Base-by-base conservation (phyloP, 306 rosid genomes). In the Quercus glauca region DNA sequence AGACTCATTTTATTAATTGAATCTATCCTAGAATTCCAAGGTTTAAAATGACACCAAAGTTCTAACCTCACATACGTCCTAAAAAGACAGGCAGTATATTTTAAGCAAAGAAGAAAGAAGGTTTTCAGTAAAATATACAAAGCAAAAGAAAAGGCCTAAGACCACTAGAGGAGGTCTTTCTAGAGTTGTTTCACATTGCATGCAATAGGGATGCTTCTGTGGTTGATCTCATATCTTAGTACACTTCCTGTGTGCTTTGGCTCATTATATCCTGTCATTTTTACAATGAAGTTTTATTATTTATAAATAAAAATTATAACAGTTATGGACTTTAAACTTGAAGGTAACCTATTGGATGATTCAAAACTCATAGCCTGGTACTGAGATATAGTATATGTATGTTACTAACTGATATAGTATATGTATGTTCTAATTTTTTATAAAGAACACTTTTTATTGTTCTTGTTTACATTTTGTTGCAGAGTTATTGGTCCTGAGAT, bases 401-500 rank as follows among this genome's bases (percentile, higher is more conserved):
- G 29, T 63, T 29, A 28, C 69, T 63, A 67, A 67, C 18, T 20
- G 10, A 67, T 61, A 15, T 58, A 4, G 68, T 23, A 61, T 61
- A 26, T 23, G 28, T 61, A 61, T 11, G 29, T 63, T 29, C 51
- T 68, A 68, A 13, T 35, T 23, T 63, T 26, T 41, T 41, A 41
- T 41, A 41, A 61, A 33, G 64, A 65, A 67, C 49, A 33, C 19
- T 52, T 8, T 53, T 77, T 3, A 53, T 53, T 31, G 11, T 23
- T 77, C 41, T 78, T 80, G 78, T 61, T 85, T 73, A 67, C 67
- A 81, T 78, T 74, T 31, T 37, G 69, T 51, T 80, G 74, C 82
- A 94, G 99, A 82, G 15, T 85, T 76, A 88, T 94, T 79, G 97
- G 99, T 74, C 99, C 97, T 78, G 92, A 91, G 53, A 92, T 92